A percentile compares a stretch with the other conserved stretches of the same genome.
phyloP scores from a whole-genome alignment of 805 yeast genomes.

The Cyberlindnera meyerae region DNA sequence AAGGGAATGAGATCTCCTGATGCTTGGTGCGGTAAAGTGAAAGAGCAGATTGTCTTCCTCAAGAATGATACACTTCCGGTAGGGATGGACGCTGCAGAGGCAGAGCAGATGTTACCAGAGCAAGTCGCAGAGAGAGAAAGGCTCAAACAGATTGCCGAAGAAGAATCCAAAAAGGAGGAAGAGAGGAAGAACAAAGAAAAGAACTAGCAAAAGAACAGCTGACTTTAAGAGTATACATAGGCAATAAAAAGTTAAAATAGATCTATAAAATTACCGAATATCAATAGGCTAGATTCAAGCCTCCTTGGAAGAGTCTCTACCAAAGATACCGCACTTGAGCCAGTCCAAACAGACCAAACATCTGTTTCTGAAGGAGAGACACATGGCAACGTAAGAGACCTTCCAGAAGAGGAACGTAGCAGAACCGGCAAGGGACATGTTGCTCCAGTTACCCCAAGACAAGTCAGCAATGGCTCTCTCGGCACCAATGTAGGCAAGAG shows the following conservation, averaged over 20 bases:
- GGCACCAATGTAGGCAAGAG: constrained; percentile 89
- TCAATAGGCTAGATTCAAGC: constrained; percentile 4
- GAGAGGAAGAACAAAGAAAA: not conserved
- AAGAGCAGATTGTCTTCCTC: constrained; percentile 34
- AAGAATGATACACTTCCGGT: constrained; percentile 11
- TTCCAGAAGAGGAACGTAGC: constrained; percentile 93
- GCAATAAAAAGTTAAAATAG: too few species aligned
- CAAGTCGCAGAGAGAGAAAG: constrained; percentile 1
- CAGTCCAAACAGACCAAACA: constrained; percentile 83
- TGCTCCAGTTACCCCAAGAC: constrained; percentile 72
- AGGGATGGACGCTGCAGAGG: constrained; percentile 13
- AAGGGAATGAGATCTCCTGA: constrained; percentile 35
- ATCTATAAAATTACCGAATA: too few species aligned
- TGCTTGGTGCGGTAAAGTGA: constrained; percentile 35
- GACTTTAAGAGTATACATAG: too few species aligned
- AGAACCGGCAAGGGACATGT: constrained; percentile 77
- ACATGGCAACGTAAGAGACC: constrained; percentile 89
- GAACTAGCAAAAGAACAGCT: too few species aligned
- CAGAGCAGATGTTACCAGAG: constrained; percentile 7
- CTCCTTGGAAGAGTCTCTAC: constrained; percentile 65
- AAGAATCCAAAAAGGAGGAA: constrained; percentile 1
- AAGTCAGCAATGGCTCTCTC: constrained; percentile 94
- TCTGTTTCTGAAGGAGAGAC: constrained; percentile 84
- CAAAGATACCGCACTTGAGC: constrained; percentile 81
- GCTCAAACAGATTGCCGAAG: too few species aligned